Conservation (phyloP, 192 early-diverging fungal genomes). For the Coemansia interrupta region DNA sequence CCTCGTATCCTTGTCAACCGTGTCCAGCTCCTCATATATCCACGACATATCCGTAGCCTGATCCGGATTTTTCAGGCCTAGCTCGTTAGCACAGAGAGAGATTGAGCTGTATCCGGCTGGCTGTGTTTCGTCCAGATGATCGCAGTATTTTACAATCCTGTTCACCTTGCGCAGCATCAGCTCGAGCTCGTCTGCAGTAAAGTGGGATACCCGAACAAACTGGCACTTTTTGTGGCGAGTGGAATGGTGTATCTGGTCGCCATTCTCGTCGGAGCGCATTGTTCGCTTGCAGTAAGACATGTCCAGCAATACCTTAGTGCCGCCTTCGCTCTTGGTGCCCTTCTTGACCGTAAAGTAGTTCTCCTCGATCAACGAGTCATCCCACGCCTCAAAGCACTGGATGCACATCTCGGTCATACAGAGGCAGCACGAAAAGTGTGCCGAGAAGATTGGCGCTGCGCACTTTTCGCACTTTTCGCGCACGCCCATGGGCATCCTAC, state of each 20-base stretch:
- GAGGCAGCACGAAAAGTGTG: conserved; percentile 35
- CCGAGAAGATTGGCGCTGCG: conserved; percentile 31
- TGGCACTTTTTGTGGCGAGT: conserved; percentile 28
- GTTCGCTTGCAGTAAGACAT: conserved; percentile 26
- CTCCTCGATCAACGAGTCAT: conserved; percentile 18
- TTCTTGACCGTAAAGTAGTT: conserved; percentile 11
- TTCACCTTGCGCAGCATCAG: conserved; percentile 43
- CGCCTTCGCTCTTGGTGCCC: background rate
- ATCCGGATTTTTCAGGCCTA: conserved; percentile 6
- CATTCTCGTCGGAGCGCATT: conserved; percentile 6
- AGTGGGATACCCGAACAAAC: conserved; percentile 38
- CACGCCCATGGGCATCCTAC: conserved; percentile 22
- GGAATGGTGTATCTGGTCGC: conserved; percentile 10
- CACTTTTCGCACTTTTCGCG: conserved; percentile 31
- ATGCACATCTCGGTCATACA: conserved; percentile 31
- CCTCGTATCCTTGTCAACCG: conserved; percentile 24
- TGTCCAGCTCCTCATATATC: conserved; percentile 20
- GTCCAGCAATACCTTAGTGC: background rate
- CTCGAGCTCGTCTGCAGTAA: conserved; percentile 30
- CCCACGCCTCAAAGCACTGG: conserved; percentile 29
- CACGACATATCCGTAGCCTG: conserved; percentile 22
- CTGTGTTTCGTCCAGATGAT: conserved; percentile 28
- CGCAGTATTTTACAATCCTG: conserved; percentile 32
- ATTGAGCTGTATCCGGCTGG: conserved; percentile 32
- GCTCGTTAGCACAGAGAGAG: conserved; percentile 38